Evolutionary conservation across 345 rosid species (phyloP), one percentile per base, ranked within the genome.

Genomic region (Arabis alpina): DNA sequence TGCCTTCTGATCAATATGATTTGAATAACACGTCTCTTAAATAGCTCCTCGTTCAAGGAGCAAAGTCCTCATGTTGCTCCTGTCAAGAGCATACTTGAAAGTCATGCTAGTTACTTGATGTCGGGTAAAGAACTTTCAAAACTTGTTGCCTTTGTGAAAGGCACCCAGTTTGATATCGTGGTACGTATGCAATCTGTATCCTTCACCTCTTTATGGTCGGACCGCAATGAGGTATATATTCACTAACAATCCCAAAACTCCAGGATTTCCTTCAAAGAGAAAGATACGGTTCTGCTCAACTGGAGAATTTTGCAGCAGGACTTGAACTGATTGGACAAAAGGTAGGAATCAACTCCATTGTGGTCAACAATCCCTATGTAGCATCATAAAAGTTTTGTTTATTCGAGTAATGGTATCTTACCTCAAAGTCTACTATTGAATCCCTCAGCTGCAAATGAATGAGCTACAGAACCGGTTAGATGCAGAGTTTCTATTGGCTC

Each of bases 151-250:
- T 94, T 94, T 78, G 98, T 94, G 28, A 94, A 94, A 81, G 96
- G 99, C 86, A 89, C 99, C 48, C 98, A 94, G 80, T 94, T 94
- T 72, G 99, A 91, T 86, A 84, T 94, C 68, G 95, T 87, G 96
- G 99, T 94, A 81, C 79, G 92, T 67, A 43, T 48, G 14, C 62
- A 74, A 61, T 47, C 6, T 2, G 39, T 47, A 41, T 39, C 37
- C 45, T 63, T 51, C 42, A 47, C 41, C 53, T 4, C 15, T 41
- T 8, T 74, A 64, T 16, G 42, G 54, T 54, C 48, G 11, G 71
- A 49, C 28, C 40, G 15, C 45, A 57, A 52, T 61, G 48, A 60
- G 44, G 30, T 48, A 50, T 54, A 73, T 71, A 13, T 23, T 37
- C 11, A 49, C 36, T 74, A 30, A 64, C 41, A 36, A 32, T 23